Evolutionary conservation across 73 alveolate species (phyloP).

Genomic region (Paramecium sexaurelia): DNA sequence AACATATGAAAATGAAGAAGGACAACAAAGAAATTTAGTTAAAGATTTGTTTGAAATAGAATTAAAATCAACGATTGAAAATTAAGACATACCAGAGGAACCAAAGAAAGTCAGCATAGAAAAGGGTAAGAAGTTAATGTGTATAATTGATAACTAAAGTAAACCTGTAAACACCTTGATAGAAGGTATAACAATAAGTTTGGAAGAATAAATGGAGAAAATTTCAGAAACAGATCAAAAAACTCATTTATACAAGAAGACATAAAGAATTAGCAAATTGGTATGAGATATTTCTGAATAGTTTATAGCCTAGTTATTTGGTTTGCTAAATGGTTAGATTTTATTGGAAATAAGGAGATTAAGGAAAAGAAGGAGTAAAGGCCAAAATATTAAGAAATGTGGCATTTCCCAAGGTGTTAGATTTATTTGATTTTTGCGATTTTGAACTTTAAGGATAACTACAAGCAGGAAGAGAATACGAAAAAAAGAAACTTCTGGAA

Average conservation of each 20-base stretch:
- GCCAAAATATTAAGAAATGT: constrained; percentile 95
- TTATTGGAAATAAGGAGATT: constrained; percentile 93
- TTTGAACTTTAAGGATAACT: constrained; percentile 88
- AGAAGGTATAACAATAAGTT: constrained; percentile 92
- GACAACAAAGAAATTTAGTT: constrained; percentile 74
- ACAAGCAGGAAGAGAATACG: constrained; percentile 94
- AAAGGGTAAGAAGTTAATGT: constrained; percentile 76
- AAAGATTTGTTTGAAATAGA: constrained; percentile 94
- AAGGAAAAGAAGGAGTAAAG: constrained; percentile 92
- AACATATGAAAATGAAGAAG: constrained; percentile 77
- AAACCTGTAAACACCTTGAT: constrained; percentile 83
- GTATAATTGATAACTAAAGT: constrained; percentile 89
- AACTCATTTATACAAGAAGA: constrained; percentile 86
- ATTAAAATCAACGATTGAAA: constrained; percentile 79
- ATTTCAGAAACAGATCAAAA: constrained; percentile 81
- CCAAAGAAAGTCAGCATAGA: constrained; percentile 78
- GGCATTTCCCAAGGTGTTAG: constrained; percentile 95
- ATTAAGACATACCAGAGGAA: constrained; percentile 83
- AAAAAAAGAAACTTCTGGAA: constrained; percentile 79
- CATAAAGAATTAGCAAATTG: constrained; percentile 84
- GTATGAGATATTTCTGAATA: not conserved
- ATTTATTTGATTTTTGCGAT: constrained; percentile 92
- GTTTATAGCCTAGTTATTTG: constrained; percentile 84
- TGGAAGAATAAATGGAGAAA: constrained; percentile 88
- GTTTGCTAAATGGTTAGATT: constrained; percentile 95